Conservation (phyloP, 208 protist species). For the Acanthamoeba divionensis region DNA sequence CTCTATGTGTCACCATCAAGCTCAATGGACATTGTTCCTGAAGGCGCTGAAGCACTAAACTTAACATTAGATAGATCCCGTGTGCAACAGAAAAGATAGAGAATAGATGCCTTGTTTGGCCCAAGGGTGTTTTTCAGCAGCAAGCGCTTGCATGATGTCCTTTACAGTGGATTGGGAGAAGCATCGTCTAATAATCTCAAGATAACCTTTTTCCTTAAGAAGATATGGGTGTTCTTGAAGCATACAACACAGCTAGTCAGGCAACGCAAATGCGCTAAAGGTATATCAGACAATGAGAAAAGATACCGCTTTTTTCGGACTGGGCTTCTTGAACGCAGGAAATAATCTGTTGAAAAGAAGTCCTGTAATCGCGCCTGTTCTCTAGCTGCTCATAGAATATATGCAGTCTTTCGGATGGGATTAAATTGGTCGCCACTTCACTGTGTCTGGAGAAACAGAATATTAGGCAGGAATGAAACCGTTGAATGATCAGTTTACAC, state of each 20-base stretch:
- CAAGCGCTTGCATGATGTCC: slow-evolving; percentile 14
- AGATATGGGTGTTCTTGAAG: not conserved
- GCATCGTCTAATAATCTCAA: slow-evolving; percentile 41
- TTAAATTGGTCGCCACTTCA: not conserved
- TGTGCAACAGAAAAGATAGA: not conserved
- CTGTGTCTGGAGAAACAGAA: no score
- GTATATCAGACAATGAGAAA: not conserved
- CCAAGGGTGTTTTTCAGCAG: slow-evolving; percentile 2
- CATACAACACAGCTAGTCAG: not conserved
- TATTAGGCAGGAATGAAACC: not conserved
- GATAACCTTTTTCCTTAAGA: slow-evolving; percentile 30
- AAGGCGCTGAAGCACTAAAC: not conserved
- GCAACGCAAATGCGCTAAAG: no score
- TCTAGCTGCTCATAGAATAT: not conserved
- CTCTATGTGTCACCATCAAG: not conserved
- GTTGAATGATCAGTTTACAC: not conserved
- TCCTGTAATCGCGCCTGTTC: not conserved
- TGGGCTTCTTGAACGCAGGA: not conserved
- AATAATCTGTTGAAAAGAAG: not conserved
- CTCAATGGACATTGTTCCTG: not conserved
- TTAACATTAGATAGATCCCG: not conserved
- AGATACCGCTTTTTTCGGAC: not conserved
- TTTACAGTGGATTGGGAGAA: not conserved
- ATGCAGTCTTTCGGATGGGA: not conserved
- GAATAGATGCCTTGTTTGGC: not conserved